Conservation (phyloP, 2,329 filamentous ascomycete genomes). For the Aureobasidium melanogenum region DNA sequence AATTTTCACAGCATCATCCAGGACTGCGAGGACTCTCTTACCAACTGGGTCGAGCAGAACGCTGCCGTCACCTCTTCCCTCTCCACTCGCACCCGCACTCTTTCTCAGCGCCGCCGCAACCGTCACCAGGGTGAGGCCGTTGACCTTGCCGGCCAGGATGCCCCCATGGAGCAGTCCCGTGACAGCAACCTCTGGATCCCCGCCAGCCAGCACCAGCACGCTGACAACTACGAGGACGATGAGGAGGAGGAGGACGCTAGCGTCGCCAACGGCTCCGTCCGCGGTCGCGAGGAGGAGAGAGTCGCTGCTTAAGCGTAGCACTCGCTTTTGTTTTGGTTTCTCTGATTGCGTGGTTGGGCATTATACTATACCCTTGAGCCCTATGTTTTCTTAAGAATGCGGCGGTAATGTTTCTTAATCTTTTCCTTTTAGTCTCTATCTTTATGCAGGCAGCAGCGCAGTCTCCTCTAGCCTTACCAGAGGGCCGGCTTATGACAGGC, state of each 20-base stretch:
- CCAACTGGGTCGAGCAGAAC: slow-evolving; percentile 91
- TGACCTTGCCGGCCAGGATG: slow-evolving; percentile 76
- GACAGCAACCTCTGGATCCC: slow-evolving; percentile 76
- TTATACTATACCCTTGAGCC: slow-evolving; percentile 7
- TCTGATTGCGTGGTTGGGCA: slow-evolving; percentile 7
- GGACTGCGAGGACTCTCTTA: slow-evolving; percentile 94
- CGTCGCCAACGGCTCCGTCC: slow-evolving; percentile 31
- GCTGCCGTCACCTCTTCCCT: slow-evolving; percentile 82
- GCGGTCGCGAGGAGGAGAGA: slow-evolving; percentile 36
- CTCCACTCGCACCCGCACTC: slow-evolving; percentile 74
- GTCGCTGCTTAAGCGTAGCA: neutral
- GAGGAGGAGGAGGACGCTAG: slow-evolving; percentile 53
- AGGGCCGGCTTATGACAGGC: neutral
- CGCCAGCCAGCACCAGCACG: slow-evolving; percentile 56
- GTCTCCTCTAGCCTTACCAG: neutral
- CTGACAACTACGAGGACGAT: slow-evolving; percentile 53
- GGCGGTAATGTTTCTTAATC: slow-evolving; percentile 10
- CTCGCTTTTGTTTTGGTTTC: neutral
- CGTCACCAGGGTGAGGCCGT: slow-evolving; percentile 57
- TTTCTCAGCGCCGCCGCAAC: slow-evolving; percentile 73
- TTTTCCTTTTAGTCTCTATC: neutral
- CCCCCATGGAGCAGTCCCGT: slow-evolving; percentile 60
- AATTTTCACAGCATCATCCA: slow-evolving; percentile 66
- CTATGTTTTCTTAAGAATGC: neutral
- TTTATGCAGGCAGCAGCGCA: neutral